Percentiles rank a stretch among this genome's conserved stretches.
Evolutionary conservation across 768 basidiomycete species (phyloP).

Genomic region (Aureoboletus auriporus): DNA sequence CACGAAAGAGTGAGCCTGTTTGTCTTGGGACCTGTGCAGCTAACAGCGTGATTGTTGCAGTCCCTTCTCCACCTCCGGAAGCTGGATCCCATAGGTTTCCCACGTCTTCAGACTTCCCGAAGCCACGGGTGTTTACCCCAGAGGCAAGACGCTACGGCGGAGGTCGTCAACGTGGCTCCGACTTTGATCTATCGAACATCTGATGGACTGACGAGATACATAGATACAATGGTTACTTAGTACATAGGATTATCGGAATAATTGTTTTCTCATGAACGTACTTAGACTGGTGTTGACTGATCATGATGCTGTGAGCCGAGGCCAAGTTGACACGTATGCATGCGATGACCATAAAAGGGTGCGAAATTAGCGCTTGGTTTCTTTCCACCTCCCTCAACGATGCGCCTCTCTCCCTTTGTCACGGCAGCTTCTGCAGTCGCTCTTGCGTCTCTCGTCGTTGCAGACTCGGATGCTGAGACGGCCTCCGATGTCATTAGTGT

Average conservation of each 20-base stretch:
- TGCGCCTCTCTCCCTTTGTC: constrained; percentile 59
- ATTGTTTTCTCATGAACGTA: too few species aligned
- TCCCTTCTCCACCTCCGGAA: constrained; percentile 57
- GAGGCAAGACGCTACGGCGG: constrained; percentile 55
- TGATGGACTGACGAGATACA: constrained; percentile 9
- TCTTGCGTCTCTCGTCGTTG: constrained; percentile 50
- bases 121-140: constrained; percentile 60
- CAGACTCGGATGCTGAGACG: constrained; percentile 37
- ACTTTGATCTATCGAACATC: constrained; percentile 52
- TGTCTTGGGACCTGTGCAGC: neutral
- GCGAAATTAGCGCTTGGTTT: neutral
- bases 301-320: too few species aligned
- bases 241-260: too few species aligned
- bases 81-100: constrained; percentile 72
- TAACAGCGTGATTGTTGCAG: constrained; percentile 27
- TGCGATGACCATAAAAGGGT: constrained; percentile 20
- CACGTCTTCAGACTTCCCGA: constrained; percentile 65
- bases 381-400: constrained; percentile 31
- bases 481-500: constrained; percentile 79
- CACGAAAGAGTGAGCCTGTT: constrained; percentile 45
- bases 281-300: too few species aligned
- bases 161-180: constrained; percentile 65
- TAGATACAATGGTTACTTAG: too few species aligned
- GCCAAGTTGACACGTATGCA: constrained; percentile 29
- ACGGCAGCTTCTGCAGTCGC: constrained; percentile 50